A percentile compares a stretch with the other conserved stretches of the same genome.
These are phyloP conservation scores for Neohortaea acidophila DNA, from an alignment of 495 filamentous ascomycete species.

Conservation along the genomic window DNA sequence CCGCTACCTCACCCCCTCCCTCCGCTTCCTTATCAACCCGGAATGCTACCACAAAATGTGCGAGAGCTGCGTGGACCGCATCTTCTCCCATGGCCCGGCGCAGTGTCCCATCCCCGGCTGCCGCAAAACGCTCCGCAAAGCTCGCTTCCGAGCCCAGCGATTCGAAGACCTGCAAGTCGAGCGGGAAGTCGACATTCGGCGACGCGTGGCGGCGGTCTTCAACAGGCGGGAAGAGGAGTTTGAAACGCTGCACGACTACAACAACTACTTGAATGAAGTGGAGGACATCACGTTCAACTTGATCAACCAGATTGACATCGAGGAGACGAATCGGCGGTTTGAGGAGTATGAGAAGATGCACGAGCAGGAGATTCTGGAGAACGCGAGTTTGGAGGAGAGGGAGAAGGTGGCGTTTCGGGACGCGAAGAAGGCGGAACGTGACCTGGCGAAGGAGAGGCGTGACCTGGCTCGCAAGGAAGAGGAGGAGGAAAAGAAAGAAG, in stretches of 20 bases:
- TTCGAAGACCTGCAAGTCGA: conserved; percentile 85
- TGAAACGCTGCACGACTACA: conserved; percentile 60
- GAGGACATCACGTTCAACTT: conserved; percentile 84
- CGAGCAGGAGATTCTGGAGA: conserved; percentile 40
- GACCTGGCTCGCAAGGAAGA: conserved; percentile 41
- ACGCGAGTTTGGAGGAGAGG: conserved; percentile 36
- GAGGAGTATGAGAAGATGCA: conserved; percentile 53
- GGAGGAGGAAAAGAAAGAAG: conserved; percentile 41
- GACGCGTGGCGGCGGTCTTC: conserved; percentile 64
- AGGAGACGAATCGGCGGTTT: conserved; percentile 54
- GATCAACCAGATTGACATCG: conserved; percentile 52
- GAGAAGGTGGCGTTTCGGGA: conserved; percentile 37
- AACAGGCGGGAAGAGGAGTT: conserved; percentile 88
- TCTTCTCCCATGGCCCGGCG: conserved; percentile 80
- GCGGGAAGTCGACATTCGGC: conserved; percentile 83
- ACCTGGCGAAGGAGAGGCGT: conserved; percentile 41
- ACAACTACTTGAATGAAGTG: conserved; percentile 87
- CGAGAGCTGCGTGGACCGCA: conserved; percentile 79
- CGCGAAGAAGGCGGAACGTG: conserved; percentile 53
- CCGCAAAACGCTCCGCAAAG: conserved; percentile 66
- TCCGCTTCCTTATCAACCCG: conserved; percentile 88
- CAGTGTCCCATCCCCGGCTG: conserved; percentile 84
- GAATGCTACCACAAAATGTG: conserved; percentile 99
- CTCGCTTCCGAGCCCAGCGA: conserved; percentile 69
- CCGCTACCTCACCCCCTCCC: conserved; percentile 83